Evolutionary conservation across 1,284 basidiomycete species (phyloP).

Genomic region (Mycosarcoma maydis): DNA sequence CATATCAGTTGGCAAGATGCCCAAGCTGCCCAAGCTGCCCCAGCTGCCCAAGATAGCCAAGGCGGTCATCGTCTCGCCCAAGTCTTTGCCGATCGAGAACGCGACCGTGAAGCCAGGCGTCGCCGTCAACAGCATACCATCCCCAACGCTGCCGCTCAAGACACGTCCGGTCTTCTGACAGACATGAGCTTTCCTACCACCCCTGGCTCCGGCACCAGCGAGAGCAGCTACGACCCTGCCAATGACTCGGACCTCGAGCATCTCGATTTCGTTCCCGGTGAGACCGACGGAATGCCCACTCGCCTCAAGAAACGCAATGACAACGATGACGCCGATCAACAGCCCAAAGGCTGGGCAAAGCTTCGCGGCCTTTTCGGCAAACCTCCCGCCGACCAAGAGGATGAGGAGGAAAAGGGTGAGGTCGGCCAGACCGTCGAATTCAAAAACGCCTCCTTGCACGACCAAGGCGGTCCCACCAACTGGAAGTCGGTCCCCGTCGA

Average conservation of each 20-base stretch:
- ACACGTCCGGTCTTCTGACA: conserved; percentile 16
- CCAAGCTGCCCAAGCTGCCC: conserved; percentile 9
- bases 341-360: conserved; percentile 59
- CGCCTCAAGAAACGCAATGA: conserved; percentile 36
- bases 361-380: conserved; percentile 55
- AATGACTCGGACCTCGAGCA: conserved; percentile 62
- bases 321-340: conserved; percentile 18
- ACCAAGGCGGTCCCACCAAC: conserved; percentile 61
- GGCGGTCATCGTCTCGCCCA: conserved; percentile 24
- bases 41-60: conserved; percentile 9
- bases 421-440: conserved; percentile 7
- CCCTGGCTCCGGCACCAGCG: conserved; percentile 47
- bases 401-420: conserved; percentile 46
- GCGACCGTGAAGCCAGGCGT: conserved; percentile 24
- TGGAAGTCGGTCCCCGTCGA: conserved; percentile 63
- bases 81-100: conserved; percentile 40
- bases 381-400: conserved; percentile 30
- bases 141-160: background rate
- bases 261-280: conserved; percentile 63
- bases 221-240: conserved; percentile 62
- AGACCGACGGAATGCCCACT: conserved; percentile 64
- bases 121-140: conserved; percentile 13
- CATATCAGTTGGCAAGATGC: conserved; percentile 30
- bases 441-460: conserved; percentile 23
- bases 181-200: conserved; percentile 49